These are phyloP conservation scores for Aspergillus udagawae DNA, from an alignment of 2,329 filamentous ascomycete species.

Conservation along the genomic window DNA sequence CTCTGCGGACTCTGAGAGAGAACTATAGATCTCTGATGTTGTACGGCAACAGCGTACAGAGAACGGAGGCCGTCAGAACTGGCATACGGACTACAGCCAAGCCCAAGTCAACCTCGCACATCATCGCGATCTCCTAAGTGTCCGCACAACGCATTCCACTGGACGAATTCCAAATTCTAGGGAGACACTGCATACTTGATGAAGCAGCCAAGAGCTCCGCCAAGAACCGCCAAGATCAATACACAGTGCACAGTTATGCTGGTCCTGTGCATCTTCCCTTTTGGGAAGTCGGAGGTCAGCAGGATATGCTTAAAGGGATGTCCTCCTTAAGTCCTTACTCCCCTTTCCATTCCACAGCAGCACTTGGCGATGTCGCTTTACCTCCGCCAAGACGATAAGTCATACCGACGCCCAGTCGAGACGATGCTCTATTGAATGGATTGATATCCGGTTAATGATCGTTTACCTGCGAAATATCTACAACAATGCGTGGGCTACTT, in stretches of 20 bases:
- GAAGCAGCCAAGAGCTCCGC: conserved; percentile 18
- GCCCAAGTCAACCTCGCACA: background rate
- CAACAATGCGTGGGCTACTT: background rate
- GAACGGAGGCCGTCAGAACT: background rate
- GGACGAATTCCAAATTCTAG: background rate
- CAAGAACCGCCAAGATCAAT: conserved; percentile 18
- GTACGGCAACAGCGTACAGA: background rate
- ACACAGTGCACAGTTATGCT: conserved; percentile 4
- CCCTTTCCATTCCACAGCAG: conserved; percentile 18
- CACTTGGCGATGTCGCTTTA: conserved; percentile 18
- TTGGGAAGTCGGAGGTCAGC: conserved; percentile 1
- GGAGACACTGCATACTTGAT: conserved; percentile 8
- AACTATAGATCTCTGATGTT: background rate
- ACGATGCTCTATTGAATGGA: background rate
- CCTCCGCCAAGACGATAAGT: background rate
- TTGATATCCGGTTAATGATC: background rate
- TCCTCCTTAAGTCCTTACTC: background rate
- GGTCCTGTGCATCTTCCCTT: conserved; percentile 4
- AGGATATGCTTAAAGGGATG: background rate
- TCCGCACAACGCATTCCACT: background rate
- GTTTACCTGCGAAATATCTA: background rate
- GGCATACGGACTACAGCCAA: background rate
- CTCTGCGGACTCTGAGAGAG: background rate
- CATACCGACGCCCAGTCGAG: background rate
- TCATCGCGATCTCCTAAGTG: conserved; percentile 6